Base-by-base conservation (phyloP, 768 basidiomycete genomes). In the Neoboletus subvelutipes region DNA sequence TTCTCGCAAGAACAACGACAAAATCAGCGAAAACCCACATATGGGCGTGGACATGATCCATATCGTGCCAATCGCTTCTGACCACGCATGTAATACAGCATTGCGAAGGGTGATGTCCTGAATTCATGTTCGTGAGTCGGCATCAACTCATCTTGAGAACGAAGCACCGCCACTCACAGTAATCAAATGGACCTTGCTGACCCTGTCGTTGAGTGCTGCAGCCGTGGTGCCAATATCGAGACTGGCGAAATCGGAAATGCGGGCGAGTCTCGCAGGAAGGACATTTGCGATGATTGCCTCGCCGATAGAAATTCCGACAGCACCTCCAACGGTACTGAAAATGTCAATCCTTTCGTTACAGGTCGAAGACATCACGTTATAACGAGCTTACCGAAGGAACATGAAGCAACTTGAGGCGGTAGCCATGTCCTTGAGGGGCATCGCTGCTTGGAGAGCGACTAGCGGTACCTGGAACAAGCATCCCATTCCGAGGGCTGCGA, bases 361-460 rank as follows among this genome's bases (percentile, higher is more conserved):
- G 34, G 12, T 20, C 43, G 5, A 20, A 13, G 5, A 42, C 34
- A 17, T 5, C 8, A 45, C n/a, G 13, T 15, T 9, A 36, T 12
- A 18, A 36, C 29, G 5, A 18, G 55, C 72, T 31, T 67, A 85
- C 83, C 87, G 80, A 60, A 93, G 74, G 65, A 94, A 86, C 24
- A 82, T 81, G 64, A 88, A 0, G 84, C 83, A n/a, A 1, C 81
- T 76, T 0, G 91, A 91, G 52, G 83, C 84, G 2, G 91, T 91
- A 3, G 91, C 90, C 90, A 93, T 91, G 60, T 93, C 90, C 63
- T 84, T 86, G 17, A 90, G 64, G 0, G 92, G 92, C 91, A 94
- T 94, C 1, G 91, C 86, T 1, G 90, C 89, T 72, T 94, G 92
- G 15, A 94, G 72, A 15, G 79, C 88, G 50, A 92, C 83, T 8